These are phyloP conservation scores for Xylaria sp. DNA, from an alignment of 2,329 filamentous ascomycete genomes.

Conservation along the genomic window DNA sequence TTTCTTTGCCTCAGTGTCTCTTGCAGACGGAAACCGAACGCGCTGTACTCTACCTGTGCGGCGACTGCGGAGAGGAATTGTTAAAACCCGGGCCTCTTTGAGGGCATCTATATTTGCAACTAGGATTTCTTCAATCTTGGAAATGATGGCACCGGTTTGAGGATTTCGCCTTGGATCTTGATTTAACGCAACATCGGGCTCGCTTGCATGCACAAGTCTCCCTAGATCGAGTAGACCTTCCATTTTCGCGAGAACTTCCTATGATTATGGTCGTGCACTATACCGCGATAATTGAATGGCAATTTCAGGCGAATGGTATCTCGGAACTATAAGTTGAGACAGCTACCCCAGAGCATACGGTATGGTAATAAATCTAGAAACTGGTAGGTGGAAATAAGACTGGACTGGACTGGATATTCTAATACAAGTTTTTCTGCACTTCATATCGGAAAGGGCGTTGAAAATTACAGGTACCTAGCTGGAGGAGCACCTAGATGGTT, in stretches of 20 bases:
- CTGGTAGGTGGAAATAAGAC: not conserved
- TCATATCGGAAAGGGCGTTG: not conserved
- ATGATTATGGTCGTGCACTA: not conserved
- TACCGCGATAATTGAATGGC: not conserved
- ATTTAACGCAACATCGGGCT: not conserved
- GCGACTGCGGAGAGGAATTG: conserved; percentile 58
- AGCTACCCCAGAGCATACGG: not conserved
- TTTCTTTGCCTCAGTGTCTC: conserved; percentile 39
- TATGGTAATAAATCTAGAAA: not conserved
- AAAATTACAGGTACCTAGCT: not conserved
- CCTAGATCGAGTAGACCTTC: conserved; percentile 2
- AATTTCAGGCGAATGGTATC: not conserved
- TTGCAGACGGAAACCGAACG: conserved; percentile 43
- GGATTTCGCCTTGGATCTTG: conserved; percentile 21
- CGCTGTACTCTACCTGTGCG: conserved; percentile 40
- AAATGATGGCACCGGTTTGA: conserved; percentile 30
- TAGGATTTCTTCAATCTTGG: conserved; percentile 66
- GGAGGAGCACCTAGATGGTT: not conserved
- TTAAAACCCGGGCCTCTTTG: conserved; percentile 55
- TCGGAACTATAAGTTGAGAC: not conserved
- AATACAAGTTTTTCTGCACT: not conserved
- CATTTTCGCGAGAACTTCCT: conserved; percentile 1
- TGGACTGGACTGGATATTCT: not conserved
- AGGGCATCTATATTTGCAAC: conserved; percentile 62
- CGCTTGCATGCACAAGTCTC: not conserved